Conservation (phyloP, 306 rosid genomes). For the Fagus crenata region DNA sequence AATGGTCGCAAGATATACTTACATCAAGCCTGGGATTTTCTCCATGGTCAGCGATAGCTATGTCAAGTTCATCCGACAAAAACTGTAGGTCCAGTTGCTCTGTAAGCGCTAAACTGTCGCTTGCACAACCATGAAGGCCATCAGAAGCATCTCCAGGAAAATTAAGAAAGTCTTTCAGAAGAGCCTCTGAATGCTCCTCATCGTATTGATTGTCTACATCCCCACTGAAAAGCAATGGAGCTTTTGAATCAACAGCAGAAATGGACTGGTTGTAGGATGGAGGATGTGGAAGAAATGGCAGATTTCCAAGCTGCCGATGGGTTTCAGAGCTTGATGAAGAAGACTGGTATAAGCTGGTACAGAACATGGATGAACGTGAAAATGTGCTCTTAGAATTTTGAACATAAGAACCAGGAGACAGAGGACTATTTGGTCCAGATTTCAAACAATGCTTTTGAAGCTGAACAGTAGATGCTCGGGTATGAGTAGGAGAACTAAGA, state of each 20-base stretch:
- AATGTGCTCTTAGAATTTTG: slow-evolving; percentile 28
- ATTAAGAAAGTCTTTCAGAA: slow-evolving; percentile 40
- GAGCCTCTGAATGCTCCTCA: slow-evolving; percentile 35
- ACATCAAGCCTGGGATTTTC: slow-evolving; percentile 45
- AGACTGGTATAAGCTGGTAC: slow-evolving; percentile 49
- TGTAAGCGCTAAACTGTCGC: slow-evolving; percentile 30
- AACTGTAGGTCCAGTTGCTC: slow-evolving; percentile 40
- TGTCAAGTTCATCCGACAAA: slow-evolving; percentile 44
- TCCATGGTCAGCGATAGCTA: slow-evolving; percentile 41
- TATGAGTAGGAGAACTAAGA: slow-evolving; percentile 16
- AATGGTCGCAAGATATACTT: slow-evolving; percentile 18
- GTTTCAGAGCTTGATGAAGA: slow-evolving; percentile 41
- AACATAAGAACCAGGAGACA: slow-evolving; percentile 25
- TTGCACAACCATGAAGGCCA: slow-evolving; percentile 30
- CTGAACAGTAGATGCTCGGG: slow-evolving; percentile 15
- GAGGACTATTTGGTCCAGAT: slow-evolving; percentile 7
- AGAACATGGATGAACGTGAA: slow-evolving; percentile 45
- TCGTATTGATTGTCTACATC: slow-evolving; percentile 22
- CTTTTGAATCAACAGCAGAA: slow-evolving; percentile 30
- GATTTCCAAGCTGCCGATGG: slow-evolving; percentile 42
- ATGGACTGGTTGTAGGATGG: slow-evolving; percentile 30
- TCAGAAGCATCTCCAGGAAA: slow-evolving; percentile 32
- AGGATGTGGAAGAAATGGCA: slow-evolving; percentile 49
- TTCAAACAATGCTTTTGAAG: slow-evolving; percentile 22
- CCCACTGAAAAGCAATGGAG: slow-evolving; percentile 23